phyloP scores from a whole-genome alignment of 805 yeast species.

The Lachancea cidri region DNA sequence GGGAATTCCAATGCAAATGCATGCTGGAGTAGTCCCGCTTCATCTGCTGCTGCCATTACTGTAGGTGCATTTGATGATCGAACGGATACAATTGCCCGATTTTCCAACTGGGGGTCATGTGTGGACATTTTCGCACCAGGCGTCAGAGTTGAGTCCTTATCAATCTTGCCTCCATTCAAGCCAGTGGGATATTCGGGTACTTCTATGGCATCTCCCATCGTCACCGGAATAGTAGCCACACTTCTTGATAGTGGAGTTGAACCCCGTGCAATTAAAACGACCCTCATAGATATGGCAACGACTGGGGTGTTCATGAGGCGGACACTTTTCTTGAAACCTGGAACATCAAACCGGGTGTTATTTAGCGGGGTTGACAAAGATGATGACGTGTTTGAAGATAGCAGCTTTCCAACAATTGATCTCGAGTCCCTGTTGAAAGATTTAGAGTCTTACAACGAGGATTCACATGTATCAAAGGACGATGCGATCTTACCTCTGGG shows the following conservation, averaged over 20 bases:
- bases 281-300: slow-evolving; percentile 43
- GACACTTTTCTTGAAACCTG: slow-evolving; percentile 42
- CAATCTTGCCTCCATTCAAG: slow-evolving; percentile 24
- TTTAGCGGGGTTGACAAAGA: slow-evolving; percentile 33
- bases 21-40: slow-evolving; percentile 82
- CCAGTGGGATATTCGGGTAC: slow-evolving; percentile 55
- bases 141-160: slow-evolving; percentile 54
- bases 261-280: slow-evolving; percentile 37
- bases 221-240: slow-evolving; percentile 60
- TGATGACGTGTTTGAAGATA: slow-evolving; percentile 30
- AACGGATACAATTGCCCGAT: slow-evolving; percentile 62
- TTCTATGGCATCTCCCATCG: slow-evolving; percentile 75
- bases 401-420: slow-evolving; percentile 23
- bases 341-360: slow-evolving; percentile 57
- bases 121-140: slow-evolving; percentile 87
- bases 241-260: slow-evolving; percentile 48
- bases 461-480: slow-evolving; percentile 9
- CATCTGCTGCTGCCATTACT: slow-evolving; percentile 63
- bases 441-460: slow-evolving; percentile 9
- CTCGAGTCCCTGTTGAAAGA: slow-evolving; percentile 20
- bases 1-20: slow-evolving; percentile 80
- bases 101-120: slow-evolving; percentile 93
- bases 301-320: slow-evolving; percentile 43
- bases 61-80: slow-evolving; percentile 87
- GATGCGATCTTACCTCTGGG: slow-evolving; percentile 11